These are phyloP conservation scores for Ochromonas danica DNA, from an alignment of 108 stramenopile genomes.

Conservation along the genomic window DNA sequence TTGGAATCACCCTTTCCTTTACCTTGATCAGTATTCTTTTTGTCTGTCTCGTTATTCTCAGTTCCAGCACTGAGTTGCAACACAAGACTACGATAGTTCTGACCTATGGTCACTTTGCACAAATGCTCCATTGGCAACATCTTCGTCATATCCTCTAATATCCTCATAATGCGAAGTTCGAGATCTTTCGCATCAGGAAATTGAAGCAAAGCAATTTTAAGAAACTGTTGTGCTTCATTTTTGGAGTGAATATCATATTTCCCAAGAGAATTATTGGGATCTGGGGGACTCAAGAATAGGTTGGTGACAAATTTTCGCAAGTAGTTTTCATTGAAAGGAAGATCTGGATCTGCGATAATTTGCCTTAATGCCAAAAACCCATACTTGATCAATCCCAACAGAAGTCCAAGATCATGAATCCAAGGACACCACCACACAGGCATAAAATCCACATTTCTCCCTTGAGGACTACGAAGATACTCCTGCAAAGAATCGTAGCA, in stretches of 20 bases:
- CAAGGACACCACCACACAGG: constrained; percentile 53
- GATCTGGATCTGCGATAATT: constrained; percentile 41
- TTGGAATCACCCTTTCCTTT: neutral
- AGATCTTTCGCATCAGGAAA: constrained; percentile 44
- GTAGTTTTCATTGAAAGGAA: constrained; percentile 38
- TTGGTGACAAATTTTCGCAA: constrained; percentile 46
- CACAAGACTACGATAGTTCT: neutral
- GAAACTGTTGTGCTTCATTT: constrained; percentile 39
- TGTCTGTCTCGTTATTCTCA: no score
- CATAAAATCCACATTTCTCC: constrained; percentile 22
- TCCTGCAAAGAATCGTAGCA: neutral
- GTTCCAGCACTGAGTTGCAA: neutral
- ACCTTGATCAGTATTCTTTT: neutral
- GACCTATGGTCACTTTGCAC: constrained; percentile 7
- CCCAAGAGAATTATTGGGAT: constrained; percentile 28
- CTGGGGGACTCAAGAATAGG: constrained; percentile 30
- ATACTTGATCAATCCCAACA: constrained; percentile 50
- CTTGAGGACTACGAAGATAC: neutral
- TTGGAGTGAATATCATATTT: constrained; percentile 20
- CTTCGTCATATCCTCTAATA: constrained; percentile 42
- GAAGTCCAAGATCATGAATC: constrained; percentile 50
- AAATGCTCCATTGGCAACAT: constrained; percentile 40
- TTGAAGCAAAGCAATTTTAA: constrained; percentile 28
- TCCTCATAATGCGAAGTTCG: constrained; percentile 45
- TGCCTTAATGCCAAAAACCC: constrained; percentile 46